Evolutionary conservation across 495 filamentous ascomycete genomes (phyloP).

Genomic region (Saxophila tyrrhenica): DNA sequence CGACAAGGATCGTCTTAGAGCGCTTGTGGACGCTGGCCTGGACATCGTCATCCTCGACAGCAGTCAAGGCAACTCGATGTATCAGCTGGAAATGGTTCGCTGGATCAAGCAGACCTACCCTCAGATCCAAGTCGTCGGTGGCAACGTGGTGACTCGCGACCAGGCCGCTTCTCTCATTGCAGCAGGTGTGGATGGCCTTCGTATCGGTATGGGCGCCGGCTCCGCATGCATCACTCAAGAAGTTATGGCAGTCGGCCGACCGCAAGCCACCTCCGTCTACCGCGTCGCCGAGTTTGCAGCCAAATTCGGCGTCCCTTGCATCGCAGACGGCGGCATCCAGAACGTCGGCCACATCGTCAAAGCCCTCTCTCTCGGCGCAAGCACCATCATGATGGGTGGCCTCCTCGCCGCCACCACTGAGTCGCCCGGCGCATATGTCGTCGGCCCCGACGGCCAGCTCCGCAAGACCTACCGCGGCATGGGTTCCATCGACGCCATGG

Average conservation of each 20-base stretch:
- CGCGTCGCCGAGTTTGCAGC: slow-evolving; percentile 80
- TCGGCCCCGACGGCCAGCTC: slow-evolving; percentile 87
- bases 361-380: slow-evolving; percentile 85
- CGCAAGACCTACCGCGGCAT: slow-evolving; percentile 99
- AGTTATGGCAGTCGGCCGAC: slow-evolving; percentile 96
- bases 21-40: slow-evolving; percentile 85
- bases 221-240: slow-evolving; percentile 99
- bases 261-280: slow-evolving; percentile 85
- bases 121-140: slow-evolving; percentile 83
- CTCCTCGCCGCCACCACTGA: slow-evolving; percentile 94
- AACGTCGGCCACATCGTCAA: slow-evolving; percentile 99
- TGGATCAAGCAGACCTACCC: slow-evolving; percentile 83
- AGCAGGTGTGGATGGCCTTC: slow-evolving; percentile 88
- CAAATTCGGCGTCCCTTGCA: slow-evolving; percentile 92
- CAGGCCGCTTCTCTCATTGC: slow-evolving; percentile 88
- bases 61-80: slow-evolving; percentile 94
- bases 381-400: slow-evolving; percentile 98
- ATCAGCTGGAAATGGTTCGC: slow-evolving; percentile 93
- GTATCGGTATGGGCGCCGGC: slow-evolving; percentile 98
- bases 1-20: slow-evolving; percentile 75
- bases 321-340: slow-evolving; percentile 95
- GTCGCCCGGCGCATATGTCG: slow-evolving; percentile 92
- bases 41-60: slow-evolving; percentile 93
- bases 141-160: slow-evolving; percentile 94
- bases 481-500: slow-evolving; percentile 98